These are phyloP conservation scores for Rhizomucor pusillus DNA, from an alignment of 371 early-diverging fungal genomes.

Conservation along the genomic window DNA sequence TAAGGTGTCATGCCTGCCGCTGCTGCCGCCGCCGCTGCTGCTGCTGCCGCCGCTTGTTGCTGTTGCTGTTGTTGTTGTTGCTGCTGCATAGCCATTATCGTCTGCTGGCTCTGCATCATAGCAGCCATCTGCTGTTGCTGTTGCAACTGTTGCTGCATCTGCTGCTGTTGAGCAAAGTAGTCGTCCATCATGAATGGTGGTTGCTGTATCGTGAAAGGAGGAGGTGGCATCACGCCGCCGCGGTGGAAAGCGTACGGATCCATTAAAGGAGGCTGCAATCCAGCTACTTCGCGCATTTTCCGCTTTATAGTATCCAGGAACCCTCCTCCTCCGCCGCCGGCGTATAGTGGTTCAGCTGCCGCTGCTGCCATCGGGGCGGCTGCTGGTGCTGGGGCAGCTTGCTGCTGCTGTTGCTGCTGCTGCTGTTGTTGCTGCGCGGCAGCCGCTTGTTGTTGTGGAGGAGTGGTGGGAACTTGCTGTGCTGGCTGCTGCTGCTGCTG, in stretches of 20 bases:
- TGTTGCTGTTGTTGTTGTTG: too few relatives aligned
- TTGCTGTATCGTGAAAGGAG: background rate
- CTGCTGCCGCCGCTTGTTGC: too few relatives aligned
- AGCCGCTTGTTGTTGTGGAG: background rate
- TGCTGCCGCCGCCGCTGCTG: too few relatives aligned
- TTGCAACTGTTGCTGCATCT: slow-evolving; percentile 2
- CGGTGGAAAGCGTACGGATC: background rate
- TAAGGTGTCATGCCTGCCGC: too few relatives aligned
- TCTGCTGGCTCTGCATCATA: too few relatives aligned
- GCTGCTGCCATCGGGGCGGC: slow-evolving; percentile 1
- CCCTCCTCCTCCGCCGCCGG: background rate
- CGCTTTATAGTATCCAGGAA: slow-evolving; percentile 10
- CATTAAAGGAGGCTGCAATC: background rate
- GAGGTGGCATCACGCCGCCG: background rate
- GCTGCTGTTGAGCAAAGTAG: background rate
- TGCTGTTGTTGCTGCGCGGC: background rate
- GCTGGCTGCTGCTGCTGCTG: background rate
- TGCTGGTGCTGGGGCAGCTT: too few relatives aligned
- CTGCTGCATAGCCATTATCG: too few relatives aligned
- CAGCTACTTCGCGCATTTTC: slow-evolving; percentile 13
- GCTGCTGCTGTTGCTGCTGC: background rate
- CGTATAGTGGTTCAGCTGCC: background rate
- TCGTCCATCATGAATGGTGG: background rate
- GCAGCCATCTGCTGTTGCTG: slow-evolving; percentile 4
- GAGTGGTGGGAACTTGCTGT: slow-evolving; percentile 1